These are phyloP conservation scores for Scytalidium lignicola DNA, from an alignment of 2,329 filamentous ascomycete species.

Conservation along the genomic window DNA sequence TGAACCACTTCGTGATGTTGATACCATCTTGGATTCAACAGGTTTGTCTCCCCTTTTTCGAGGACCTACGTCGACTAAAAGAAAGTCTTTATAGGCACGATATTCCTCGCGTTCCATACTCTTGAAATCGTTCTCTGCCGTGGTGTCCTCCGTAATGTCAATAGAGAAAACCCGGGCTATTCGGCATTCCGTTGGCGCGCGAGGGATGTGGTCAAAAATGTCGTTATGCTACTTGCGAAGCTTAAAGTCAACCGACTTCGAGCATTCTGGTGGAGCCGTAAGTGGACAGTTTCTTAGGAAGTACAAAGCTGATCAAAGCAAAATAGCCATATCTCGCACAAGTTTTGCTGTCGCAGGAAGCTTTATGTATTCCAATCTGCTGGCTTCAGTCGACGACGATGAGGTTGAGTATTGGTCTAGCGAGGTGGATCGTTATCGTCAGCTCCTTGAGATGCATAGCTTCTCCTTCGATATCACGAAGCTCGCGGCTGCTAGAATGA, in stretches of 20 bases:
- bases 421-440: conserved; percentile 19
- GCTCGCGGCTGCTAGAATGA: conserved; percentile 17
- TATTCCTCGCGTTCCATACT: conserved; percentile 17
- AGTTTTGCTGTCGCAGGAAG: conserved; percentile 18
- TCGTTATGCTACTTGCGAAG: conserved; percentile 19
- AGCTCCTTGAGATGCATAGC: conserved; percentile 11
- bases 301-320: neutral
- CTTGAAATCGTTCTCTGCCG: conserved; percentile 17
- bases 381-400: conserved; percentile 15
- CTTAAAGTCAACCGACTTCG: conserved; percentile 14
- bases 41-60: neutral
- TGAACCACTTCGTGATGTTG: conserved; percentile 11
- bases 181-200: conserved; percentile 9
- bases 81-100: conserved; percentile 7
- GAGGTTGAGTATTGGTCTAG: conserved; percentile 21
- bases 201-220: conserved; percentile 8
- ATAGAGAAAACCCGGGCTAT: conserved; percentile 12
- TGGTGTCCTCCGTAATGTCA: conserved; percentile 14
- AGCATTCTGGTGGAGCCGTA: conserved; percentile 25
- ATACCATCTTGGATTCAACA: conserved; percentile 11
- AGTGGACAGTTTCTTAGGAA: conserved; percentile 4
- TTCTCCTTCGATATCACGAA: conserved; percentile 17
- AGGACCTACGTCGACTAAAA: neutral
- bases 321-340: conserved; percentile 15
- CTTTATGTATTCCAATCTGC: conserved; percentile 21